Evolutionary conservation across 202 grass and related monocot genomes (phyloP), one percentile per base, ranked within the genome.

Genomic region (Eragrostis tef): DNA sequence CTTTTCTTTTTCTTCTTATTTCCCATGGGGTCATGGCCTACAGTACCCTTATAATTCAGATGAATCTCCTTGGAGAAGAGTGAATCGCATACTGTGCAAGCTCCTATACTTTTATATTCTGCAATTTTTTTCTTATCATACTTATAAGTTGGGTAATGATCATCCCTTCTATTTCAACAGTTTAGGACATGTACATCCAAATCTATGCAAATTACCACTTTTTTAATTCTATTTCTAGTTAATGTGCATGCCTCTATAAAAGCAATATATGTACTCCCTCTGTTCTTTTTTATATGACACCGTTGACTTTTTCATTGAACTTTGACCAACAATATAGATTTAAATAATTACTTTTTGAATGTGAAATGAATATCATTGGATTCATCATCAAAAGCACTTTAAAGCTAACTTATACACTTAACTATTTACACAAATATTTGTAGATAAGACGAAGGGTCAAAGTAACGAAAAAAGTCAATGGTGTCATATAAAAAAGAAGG

Each of bases 101-200:
- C 6, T 48, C 59, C 21, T 85, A n/a, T n/a, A 11, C 12, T 65
- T 63, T 21, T 64, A 27, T 86, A 47, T 11, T 62, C 69, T 34
- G 16, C 76, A 50, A 75, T 13, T 26, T 75, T n/a, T n/a, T 57
- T 41, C 66, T 58, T 17, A 41, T 41, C 22, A 74, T 64, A 79
- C 15, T 39, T 77, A 48, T 25, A 71, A 31, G 16, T 64, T 21
- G 9, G 39, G 53, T 20, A 27, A 63, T 70, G 39, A 65, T 78
- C 46, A 1, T 72, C 59, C 41, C 21, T 0, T 51, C 36, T 26
- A 27, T 64, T 69, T 76, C 4, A 58, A 71, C 4, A 72, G 39
- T 46, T 17, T 47, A 64, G 56, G 11, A 64, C 43, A 42, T 42
- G 44, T 36, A 64, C 63, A 11, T 79, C 6, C 21, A 80, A 54